Evolutionary conservation across 495 filamentous ascomycete species (phyloP).

Genomic region (Sordaria brevicollis): DNA sequence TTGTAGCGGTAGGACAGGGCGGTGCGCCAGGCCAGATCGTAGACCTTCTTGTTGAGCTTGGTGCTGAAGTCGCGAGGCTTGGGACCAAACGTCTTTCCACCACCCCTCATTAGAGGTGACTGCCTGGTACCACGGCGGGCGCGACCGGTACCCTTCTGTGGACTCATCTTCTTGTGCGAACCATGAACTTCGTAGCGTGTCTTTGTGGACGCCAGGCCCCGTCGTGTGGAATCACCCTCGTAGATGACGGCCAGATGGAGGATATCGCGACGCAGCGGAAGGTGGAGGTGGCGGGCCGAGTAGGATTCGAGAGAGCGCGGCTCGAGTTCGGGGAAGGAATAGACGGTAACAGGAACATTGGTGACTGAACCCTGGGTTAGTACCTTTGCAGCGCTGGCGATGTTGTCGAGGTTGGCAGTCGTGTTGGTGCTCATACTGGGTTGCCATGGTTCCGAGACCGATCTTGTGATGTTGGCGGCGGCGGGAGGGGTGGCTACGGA

Average conservation of each 20-base stretch:
- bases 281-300: slow-evolving; percentile 66
- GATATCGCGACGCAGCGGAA: slow-evolving; percentile 84
- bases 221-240: slow-evolving; percentile 81
- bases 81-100: slow-evolving; percentile 80
- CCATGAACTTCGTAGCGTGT: slow-evolving; percentile 78
- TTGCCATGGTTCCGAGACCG: slow-evolving; percentile 17
- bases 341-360: slow-evolving; percentile 68
- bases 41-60: slow-evolving; percentile 75
- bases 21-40: slow-evolving; percentile 92
- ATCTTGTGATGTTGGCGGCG: slow-evolving; percentile 33
- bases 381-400: neutral
- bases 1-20: slow-evolving; percentile 85
- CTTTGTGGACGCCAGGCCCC: slow-evolving; percentile 80
- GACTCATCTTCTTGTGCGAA: slow-evolving; percentile 61
- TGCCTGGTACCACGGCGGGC: slow-evolving; percentile 74
- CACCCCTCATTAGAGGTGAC: slow-evolving; percentile 74
- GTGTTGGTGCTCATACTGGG: slow-evolving; percentile 11
- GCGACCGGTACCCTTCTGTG: slow-evolving; percentile 75
- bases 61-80: slow-evolving; percentile 83
- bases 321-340: slow-evolving; percentile 84
- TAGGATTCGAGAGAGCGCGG: slow-evolving; percentile 70
- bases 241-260: slow-evolving; percentile 87
- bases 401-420: slow-evolving; percentile 6
- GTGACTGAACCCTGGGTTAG: slow-evolving; percentile 32
- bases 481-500: slow-evolving; percentile 47